A percentile compares a stretch with the other conserved stretches of the same genome.
Evolutionary conservation across 2,329 filamentous ascomycete species (phyloP).

Genomic region (Fusarium sp.): DNA sequence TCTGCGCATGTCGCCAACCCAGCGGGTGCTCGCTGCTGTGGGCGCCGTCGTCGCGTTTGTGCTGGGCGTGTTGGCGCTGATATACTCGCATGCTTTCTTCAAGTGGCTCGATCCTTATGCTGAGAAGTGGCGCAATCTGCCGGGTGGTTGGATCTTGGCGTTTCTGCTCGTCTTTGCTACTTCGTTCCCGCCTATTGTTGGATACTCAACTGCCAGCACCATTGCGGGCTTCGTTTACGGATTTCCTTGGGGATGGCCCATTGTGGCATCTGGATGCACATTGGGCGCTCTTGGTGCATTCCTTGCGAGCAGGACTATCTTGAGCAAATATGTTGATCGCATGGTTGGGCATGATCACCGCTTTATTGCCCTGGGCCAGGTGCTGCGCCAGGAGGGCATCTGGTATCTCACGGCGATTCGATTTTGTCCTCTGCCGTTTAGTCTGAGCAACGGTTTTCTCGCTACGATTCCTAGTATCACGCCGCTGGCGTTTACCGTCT

Average conservation of each 20-base stretch:
- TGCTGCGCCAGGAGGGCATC: slow-evolving; percentile 90
- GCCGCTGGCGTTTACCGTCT: slow-evolving; percentile 81
- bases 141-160: slow-evolving; percentile 80
- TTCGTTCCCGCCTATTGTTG: slow-evolving; percentile 89
- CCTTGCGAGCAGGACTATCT: slow-evolving; percentile 81
- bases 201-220: slow-evolving; percentile 81
- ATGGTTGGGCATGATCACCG: slow-evolving; percentile 87
- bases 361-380: slow-evolving; percentile 90
- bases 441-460: slow-evolving; percentile 92
- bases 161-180: slow-evolving; percentile 82
- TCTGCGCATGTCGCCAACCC: slow-evolving; percentile 69
- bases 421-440: slow-evolving; percentile 93
- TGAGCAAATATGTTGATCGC: slow-evolving; percentile 83
- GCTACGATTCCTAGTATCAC: slow-evolving; percentile 93
- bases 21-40: slow-evolving; percentile 71
- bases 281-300: slow-evolving; percentile 85
- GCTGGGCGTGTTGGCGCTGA: slow-evolving; percentile 76
- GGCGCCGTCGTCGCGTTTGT: slow-evolving; percentile 66
- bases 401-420: slow-evolving; percentile 92
- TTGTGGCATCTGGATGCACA: slow-evolving; percentile 84
- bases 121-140: slow-evolving; percentile 80
- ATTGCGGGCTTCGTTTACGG: slow-evolving; percentile 70
- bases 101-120: slow-evolving; percentile 80
- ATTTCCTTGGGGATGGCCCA: slow-evolving; percentile 80
- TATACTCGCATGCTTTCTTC: slow-evolving; percentile 88